Evolutionary conservation across 2,329 filamentous ascomycete genomes (phyloP).

Genomic region (Pseudocercospora musae): DNA sequence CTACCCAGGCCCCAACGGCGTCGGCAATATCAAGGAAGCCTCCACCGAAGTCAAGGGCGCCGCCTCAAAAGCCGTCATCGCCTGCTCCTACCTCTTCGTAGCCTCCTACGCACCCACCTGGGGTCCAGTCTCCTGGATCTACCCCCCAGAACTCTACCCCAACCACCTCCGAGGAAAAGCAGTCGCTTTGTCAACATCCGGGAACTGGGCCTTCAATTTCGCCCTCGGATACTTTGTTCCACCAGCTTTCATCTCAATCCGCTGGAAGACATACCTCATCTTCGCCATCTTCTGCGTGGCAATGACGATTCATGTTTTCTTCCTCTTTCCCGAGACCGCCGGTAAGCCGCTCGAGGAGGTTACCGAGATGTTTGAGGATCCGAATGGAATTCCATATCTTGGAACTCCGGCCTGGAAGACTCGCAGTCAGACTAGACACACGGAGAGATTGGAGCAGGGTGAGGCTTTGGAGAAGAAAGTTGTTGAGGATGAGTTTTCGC

Average conservation of each 20-base stretch:
- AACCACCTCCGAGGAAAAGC: constrained; percentile 59
- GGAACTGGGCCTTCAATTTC: constrained; percentile 57
- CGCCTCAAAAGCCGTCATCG: constrained; percentile 48
- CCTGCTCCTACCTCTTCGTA: constrained; percentile 70
- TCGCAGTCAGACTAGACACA: neutral
- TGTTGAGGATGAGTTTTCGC: constrained; percentile 8
- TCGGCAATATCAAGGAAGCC: constrained; percentile 41
- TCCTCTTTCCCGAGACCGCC: constrained; percentile 65
- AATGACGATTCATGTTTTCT: constrained; percentile 60
- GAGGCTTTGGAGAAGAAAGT: constrained; percentile 12
- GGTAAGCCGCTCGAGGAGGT: constrained; percentile 77
- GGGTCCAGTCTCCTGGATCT: constrained; percentile 64
- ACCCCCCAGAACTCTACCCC: constrained; percentile 63
- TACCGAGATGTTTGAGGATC: constrained; percentile 63
- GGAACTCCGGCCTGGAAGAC: constrained; percentile 58
- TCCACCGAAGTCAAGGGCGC: constrained; percentile 39
- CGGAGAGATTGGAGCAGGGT: constrained; percentile 14
- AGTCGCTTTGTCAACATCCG: constrained; percentile 56
- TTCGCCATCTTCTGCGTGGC: constrained; percentile 68
- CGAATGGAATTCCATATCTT: constrained; percentile 39
- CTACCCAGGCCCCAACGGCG: constrained; percentile 33
- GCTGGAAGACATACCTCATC: constrained; percentile 62
- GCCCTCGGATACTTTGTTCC: constrained; percentile 59
- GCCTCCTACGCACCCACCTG: constrained; percentile 56
- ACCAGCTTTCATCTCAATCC: constrained; percentile 57